phyloP scores from a whole-genome alignment of 805 yeast species.

The Kodamaea kakaduensis region DNA sequence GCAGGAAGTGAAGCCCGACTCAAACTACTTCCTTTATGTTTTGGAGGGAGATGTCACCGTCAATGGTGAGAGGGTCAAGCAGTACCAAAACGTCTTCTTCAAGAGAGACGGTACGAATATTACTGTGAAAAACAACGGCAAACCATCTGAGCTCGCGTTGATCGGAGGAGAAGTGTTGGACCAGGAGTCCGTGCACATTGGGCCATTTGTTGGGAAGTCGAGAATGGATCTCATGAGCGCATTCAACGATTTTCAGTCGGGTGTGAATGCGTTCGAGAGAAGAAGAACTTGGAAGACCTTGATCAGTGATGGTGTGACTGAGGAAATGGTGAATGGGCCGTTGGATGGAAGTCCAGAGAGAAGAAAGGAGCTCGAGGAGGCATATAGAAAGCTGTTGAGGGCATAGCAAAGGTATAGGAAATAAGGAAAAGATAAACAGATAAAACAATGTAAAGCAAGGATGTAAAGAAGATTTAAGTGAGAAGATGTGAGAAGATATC shows the following conservation, averaged over 20 bases:
- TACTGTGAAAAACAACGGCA: conserved; percentile 36
- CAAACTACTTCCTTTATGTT: conserved; percentile 67
- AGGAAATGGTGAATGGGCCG: conserved; percentile 38
- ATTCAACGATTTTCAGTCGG: conserved; percentile 64
- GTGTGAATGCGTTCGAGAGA: conserved; percentile 65
- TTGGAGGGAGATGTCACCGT: conserved; percentile 53
- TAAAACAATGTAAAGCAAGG: too few species aligned
- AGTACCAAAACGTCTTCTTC: conserved; percentile 40
- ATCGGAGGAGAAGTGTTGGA: conserved; percentile 72
- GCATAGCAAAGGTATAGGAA: too few species aligned
- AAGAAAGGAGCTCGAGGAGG: conserved; percentile 23
- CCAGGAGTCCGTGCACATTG: conserved; percentile 80
- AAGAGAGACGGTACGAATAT: conserved; percentile 60
- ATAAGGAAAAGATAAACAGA: too few species aligned
- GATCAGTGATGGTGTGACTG: conserved; percentile 41
- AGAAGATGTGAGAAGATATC: too few species aligned
- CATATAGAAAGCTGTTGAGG: too few species aligned
- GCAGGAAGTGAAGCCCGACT: conserved; percentile 58
- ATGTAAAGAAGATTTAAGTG: too few species aligned
- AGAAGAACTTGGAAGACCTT: conserved; percentile 56
- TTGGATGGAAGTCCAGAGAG: conserved; percentile 22
- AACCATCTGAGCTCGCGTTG: conserved; percentile 57
- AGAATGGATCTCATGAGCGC: conserved; percentile 65
- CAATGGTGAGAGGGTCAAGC: conserved; percentile 37
- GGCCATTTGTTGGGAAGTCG: conserved; percentile 83